Percentiles rank a stretch among this genome's conserved stretches.
Conservation (phyloP, 768 basidiomycete genomes). For the Lactarius trivialis region DNA sequence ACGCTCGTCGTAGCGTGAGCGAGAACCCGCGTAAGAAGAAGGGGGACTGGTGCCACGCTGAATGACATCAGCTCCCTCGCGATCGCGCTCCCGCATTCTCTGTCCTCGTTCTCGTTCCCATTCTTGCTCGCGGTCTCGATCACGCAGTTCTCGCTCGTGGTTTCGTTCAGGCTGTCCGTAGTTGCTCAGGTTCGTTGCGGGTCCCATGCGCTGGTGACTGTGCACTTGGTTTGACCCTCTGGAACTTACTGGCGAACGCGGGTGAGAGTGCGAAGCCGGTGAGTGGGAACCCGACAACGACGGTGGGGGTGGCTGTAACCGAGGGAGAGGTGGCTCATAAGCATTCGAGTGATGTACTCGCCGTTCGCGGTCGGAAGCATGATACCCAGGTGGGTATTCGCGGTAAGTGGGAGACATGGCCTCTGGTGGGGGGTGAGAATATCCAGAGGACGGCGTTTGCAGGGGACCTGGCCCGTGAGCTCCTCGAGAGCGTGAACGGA, state of each 20-base stretch:
- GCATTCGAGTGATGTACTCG: slow-evolving; percentile 11
- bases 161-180: slow-evolving; percentile 44
- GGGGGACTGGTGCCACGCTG: slow-evolving; percentile 8
- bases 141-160: slow-evolving; percentile 39
- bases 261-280: slow-evolving; percentile 40
- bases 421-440: slow-evolving; percentile 21
- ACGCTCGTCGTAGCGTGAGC: slow-evolving; percentile 25
- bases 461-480: slow-evolving; percentile 18
- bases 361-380: slow-evolving; percentile 13
- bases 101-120: slow-evolving; percentile 33
- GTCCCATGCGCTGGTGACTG: slow-evolving; percentile 61
- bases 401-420: slow-evolving; percentile 18
- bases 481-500: slow-evolving; percentile 15
- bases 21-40: slow-evolving; percentile 20
- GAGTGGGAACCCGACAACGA: slow-evolving; percentile 17
- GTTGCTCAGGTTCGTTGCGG: slow-evolving; percentile 48
- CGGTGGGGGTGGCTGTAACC: slow-evolving; percentile 11
- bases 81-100: slow-evolving; percentile 28
- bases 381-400: slow-evolving; percentile 14
- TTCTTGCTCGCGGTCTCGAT: slow-evolving; percentile 32
- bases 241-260: slow-evolving; percentile 35
- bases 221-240: slow-evolving; percentile 39
- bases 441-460: slow-evolving; percentile 19
- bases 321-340: slow-evolving; percentile 2
- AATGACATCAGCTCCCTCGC: slow-evolving; percentile 6